Evolutionary conservation across 305 asterid genomes (phyloP).

Genomic region (Solanum hybrid): DNA sequence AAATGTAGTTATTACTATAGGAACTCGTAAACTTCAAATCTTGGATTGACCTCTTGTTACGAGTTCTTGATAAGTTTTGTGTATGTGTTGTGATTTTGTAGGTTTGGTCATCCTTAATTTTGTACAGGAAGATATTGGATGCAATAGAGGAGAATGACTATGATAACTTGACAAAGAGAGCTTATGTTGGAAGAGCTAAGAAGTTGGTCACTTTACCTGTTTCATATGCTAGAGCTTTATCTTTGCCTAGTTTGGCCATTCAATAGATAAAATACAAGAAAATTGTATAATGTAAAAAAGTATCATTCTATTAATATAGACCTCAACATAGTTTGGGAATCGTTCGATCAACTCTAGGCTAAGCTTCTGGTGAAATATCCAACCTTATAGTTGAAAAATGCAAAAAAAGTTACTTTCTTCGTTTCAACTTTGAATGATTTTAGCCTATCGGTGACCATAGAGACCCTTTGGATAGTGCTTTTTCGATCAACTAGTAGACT

Average conservation of each 20-base stretch:
- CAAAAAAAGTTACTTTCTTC: neutral
- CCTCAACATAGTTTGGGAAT: neutral
- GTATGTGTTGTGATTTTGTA: constrained; percentile 15
- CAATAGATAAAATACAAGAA: constrained; percentile 9
- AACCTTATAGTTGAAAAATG: neutral
- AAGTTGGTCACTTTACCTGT: constrained; percentile 56
- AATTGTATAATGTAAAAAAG: neutral
- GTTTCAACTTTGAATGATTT: too few relatives aligned
- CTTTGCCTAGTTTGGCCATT: constrained; percentile 24
- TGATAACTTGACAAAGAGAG: constrained; percentile 65
- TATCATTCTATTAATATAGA: neutral
- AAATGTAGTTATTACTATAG: neutral
- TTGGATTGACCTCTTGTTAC: neutral
- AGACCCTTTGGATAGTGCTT: too few relatives aligned
- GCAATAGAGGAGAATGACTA: constrained; percentile 60
- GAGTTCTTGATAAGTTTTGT: neutral
- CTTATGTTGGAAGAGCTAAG: constrained; percentile 55
- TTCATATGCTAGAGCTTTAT: constrained; percentile 49
- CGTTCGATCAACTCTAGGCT: neutral
- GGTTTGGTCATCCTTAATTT: constrained; percentile 77
- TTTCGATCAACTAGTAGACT: too few relatives aligned
- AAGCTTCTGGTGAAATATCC: neutral
- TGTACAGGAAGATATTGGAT: constrained; percentile 61
- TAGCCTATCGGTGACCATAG: too few relatives aligned
- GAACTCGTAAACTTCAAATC: neutral